These are phyloP conservation scores for Mycena floridula DNA, from an alignment of 768 basidiomycete species.

Conservation along the genomic window DNA sequence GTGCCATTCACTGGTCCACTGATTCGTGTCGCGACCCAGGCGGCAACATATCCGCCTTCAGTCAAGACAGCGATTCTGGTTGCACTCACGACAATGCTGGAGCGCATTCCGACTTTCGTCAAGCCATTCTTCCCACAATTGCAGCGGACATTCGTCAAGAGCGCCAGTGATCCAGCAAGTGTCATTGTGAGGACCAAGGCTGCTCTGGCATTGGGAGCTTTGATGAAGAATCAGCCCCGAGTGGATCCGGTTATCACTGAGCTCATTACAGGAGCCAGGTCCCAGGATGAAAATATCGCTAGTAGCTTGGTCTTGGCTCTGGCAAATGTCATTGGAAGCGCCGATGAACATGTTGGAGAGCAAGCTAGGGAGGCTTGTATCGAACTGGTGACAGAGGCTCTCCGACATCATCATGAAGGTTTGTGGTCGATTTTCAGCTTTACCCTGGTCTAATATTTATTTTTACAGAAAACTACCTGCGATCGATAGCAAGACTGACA, in stretches of 20 bases:
- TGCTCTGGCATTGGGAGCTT: constrained; percentile 75
- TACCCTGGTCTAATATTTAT: neutral
- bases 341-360: constrained; percentile 69
- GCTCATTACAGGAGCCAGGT: constrained; percentile 52
- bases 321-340: constrained; percentile 67
- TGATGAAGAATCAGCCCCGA: constrained; percentile 88
- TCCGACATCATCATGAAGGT: constrained; percentile 70
- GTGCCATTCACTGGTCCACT: constrained; percentile 94
- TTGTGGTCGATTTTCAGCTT: constrained; percentile 5
- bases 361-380: constrained; percentile 66
- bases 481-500: constrained; percentile 58
- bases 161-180: constrained; percentile 74
- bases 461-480: constrained; percentile 58
- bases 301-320: constrained; percentile 73
- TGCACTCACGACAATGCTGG: constrained; percentile 80
- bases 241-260: constrained; percentile 95
- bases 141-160: constrained; percentile 95
- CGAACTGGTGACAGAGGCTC: constrained; percentile 75
- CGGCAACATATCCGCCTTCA: constrained; percentile 82
- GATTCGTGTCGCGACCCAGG: constrained; percentile 90
- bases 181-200: constrained; percentile 75
- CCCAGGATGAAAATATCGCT: constrained; percentile 64
- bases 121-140: constrained; percentile 98
- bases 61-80: constrained; percentile 90
- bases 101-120: constrained; percentile 81